These are phyloP conservation scores for Nasturtium officinale DNA, from an alignment of 345 rosid species.

Conservation along the genomic window DNA sequence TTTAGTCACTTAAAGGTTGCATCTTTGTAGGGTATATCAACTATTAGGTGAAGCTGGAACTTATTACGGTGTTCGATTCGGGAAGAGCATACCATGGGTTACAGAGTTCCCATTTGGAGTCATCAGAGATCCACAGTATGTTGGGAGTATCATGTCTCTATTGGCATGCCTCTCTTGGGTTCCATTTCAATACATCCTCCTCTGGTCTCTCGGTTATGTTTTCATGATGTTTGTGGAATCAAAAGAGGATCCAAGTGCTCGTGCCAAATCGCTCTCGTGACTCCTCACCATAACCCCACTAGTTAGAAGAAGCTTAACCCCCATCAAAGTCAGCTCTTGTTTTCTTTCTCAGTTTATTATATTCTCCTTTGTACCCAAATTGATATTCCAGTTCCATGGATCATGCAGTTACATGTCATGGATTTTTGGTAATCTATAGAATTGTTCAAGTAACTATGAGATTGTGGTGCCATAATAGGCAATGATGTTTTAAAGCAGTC, in stretches of 20 bases:
- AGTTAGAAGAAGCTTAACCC: conserved; percentile 9
- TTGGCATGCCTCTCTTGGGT: conserved; percentile 76
- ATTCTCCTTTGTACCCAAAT: conserved; percentile 10
- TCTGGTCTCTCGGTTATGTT: conserved; percentile 74
- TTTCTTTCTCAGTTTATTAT: not conserved
- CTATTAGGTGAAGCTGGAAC: conserved; percentile 91
- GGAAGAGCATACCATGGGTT: conserved; percentile 81
- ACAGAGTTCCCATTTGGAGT: conserved; percentile 86
- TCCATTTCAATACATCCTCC: conserved; percentile 75
- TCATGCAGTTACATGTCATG: conserved; percentile 2
- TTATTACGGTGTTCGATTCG: conserved; percentile 86
- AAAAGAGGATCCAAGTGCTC: conserved; percentile 64
- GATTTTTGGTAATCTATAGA: not conserved
- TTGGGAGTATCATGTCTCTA: conserved; percentile 84
- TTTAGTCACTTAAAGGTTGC: not conserved
- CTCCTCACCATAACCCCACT: not conserved
- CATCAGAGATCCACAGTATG: conserved; percentile 88
- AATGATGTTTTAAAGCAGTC: not conserved
- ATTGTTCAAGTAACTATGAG: conserved; percentile 11
- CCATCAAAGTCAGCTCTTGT: not conserved
- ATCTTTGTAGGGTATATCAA: conserved; percentile 73
- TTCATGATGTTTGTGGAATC: conserved; percentile 74
- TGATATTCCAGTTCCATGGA: conserved; percentile 10
- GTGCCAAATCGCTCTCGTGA: conserved; percentile 66
- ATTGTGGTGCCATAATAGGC: not conserved